Base-by-base conservation (phyloP, 176 grass and related monocot genomes). In the Carex kokanica region DNA sequence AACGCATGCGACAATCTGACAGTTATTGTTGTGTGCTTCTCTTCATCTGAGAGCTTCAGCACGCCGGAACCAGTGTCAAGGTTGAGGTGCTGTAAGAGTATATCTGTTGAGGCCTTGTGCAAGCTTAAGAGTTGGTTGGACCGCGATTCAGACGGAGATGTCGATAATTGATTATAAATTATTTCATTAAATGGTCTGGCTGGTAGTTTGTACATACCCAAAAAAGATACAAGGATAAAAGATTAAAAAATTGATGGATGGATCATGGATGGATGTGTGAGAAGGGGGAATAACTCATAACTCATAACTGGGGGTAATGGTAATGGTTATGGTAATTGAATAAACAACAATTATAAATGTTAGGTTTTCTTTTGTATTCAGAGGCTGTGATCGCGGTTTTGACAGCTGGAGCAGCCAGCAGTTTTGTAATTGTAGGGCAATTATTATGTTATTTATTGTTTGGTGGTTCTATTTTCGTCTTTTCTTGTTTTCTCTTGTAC, bases 101-200 rank as follows among this genome's bases (percentile, higher is more conserved):
- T 97, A 24, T 97, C 94, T 0, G 40, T 70, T 0, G 94, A 97
- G 85, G 94, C 94, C 0, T 84, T 93, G 0, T 88, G 88, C 75
- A 97, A 88, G 47, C 86, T 97, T 25, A 64, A 87, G 87, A 93
- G 89, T 81, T 93, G 75, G 75, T 83, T 97, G 73, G 91, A 90
- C 47, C 74, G 73, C 1, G 18, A 81, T 74, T 38, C 36, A 38
- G 83, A 84, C 3, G 80, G 2, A 5, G 62, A 55, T 29, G 15
- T n/a, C 12, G 24, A 53, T 6, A 77, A 77, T 14, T 77, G 36
- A 77, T 25, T 65, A 77, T 25, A 60, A 11, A 7, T 55, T 24
- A 10, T 63, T 24, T 34, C 18, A 67, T 25, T 54, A 74, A 70
- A 62, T 87, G 92, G 88, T 69, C 65, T 69, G 65, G 52, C 54